Evolutionary conservation across 306 rosid genomes (phyloP).

Genomic region (Fragaria iinumae): DNA sequence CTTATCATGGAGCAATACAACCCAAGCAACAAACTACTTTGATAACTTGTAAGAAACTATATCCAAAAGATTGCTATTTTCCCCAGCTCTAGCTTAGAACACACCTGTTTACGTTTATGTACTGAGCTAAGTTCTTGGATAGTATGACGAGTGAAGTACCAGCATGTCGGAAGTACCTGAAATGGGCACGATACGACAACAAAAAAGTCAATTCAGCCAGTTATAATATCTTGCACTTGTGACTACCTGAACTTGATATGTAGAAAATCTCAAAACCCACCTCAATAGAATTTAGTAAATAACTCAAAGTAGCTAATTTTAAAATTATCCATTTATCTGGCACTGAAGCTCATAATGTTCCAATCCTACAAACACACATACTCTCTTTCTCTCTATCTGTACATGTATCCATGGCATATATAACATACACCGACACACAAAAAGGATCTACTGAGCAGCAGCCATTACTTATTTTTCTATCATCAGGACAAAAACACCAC

Average conservation of each 20-base stretch:
- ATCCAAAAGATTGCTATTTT: slow-evolving; percentile 8
- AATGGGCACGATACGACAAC: slow-evolving; percentile 20
- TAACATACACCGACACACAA: background rate
- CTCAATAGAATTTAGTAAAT: background rate
- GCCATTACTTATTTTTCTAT: background rate
- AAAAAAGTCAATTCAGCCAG: background rate
- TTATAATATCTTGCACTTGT: background rate
- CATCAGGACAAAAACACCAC: background rate
- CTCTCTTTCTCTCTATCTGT: background rate
- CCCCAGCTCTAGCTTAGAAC: slow-evolving; percentile 25
- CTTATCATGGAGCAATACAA: slow-evolving; percentile 14
- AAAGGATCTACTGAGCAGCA: background rate
- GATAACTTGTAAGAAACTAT: background rate
- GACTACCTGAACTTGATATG: background rate
- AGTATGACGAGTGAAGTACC: slow-evolving; percentile 75
- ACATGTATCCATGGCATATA: background rate
- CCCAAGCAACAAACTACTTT: slow-evolving; percentile 2
- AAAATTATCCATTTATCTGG: background rate
- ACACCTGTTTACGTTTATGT: slow-evolving; percentile 88
- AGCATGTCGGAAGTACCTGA: slow-evolving; percentile 96
- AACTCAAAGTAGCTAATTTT: background rate
- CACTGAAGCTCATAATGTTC: background rate
- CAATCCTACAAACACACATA: background rate
- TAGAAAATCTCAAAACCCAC: background rate
- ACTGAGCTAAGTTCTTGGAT: slow-evolving; percentile 85